A percentile compares a stretch with the other conserved stretches of the same genome.
These are phyloP conservation scores for Ceratobasidium papillatum DNA, from an alignment of 1,284 basidiomycete genomes.

Conservation along the genomic window DNA sequence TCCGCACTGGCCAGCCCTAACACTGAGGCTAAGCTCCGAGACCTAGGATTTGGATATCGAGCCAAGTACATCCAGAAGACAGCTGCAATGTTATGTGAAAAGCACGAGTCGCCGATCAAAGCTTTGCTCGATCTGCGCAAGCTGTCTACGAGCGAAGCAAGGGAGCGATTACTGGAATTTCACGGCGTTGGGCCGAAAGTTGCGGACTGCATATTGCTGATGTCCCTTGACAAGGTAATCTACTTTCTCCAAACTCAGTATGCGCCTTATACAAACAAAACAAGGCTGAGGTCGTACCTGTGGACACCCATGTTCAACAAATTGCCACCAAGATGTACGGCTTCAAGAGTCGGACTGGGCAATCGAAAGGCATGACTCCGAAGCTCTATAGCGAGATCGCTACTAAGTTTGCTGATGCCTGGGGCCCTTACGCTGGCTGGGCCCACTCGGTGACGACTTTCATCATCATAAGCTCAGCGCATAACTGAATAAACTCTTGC, in stretches of 20 bases:
- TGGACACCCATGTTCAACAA: slow-evolving; percentile 91
- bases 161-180: slow-evolving; percentile 79
- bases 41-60: slow-evolving; percentile 94
- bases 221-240: slow-evolving; percentile 90
- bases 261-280: slow-evolving; percentile 9
- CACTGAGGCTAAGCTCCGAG: slow-evolving; percentile 74
- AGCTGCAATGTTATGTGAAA: slow-evolving; percentile 70
- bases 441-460: slow-evolving; percentile 76
- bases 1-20: slow-evolving; percentile 67
- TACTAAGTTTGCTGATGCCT: slow-evolving; percentile 67
- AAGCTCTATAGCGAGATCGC: slow-evolving; percentile 82
- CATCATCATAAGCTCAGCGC: slow-evolving; percentile 43
- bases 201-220: slow-evolving; percentile 92
- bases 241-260: not conserved
- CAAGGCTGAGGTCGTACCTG: slow-evolving; percentile 84
- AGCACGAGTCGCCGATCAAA: slow-evolving; percentile 61
- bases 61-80: slow-evolving; percentile 90
- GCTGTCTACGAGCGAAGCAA: slow-evolving; percentile 65
- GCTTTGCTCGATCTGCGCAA: slow-evolving; percentile 70
- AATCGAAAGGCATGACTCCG: slow-evolving; percentile 71
- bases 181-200: slow-evolving; percentile 96
- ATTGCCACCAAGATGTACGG: slow-evolving; percentile 87
- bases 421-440: slow-evolving; percentile 92
- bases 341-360: slow-evolving; percentile 61
- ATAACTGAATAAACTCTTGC: slow-evolving; percentile 4